Evolutionary conservation across 331 rosid genomes (phyloP).

Genomic region (Pyrus hybrid): DNA sequence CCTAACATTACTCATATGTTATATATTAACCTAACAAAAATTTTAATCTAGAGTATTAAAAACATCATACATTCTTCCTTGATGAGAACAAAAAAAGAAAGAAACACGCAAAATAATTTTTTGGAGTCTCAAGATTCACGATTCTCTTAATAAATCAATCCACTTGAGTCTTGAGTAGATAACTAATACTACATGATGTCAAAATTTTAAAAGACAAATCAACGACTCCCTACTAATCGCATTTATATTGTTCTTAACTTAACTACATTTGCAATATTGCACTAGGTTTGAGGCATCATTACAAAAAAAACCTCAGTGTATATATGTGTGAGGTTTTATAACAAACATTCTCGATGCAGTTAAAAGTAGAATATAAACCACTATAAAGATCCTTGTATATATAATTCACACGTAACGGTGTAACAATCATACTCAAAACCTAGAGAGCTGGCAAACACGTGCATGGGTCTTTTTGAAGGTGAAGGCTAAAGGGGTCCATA

Average conservation of each 20-base stretch:
- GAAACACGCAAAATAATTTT: too few species aligned
- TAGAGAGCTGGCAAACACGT: conserved; percentile 51
- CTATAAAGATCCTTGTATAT: background rate
- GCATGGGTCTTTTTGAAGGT: conserved; percentile 37
- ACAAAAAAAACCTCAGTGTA: too few species aligned
- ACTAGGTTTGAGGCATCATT: background rate
- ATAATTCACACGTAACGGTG: too few species aligned
- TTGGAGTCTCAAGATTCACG: background rate
- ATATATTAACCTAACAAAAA: background rate
- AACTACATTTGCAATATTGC: too few species aligned
- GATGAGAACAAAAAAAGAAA: background rate
- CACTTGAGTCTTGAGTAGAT: background rate
- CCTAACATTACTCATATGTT: too few species aligned
- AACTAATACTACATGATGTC: background rate
- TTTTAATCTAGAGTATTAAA: background rate
- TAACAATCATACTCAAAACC: too few species aligned
- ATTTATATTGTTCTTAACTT: background rate
- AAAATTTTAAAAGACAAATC: too few species aligned
- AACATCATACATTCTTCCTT: background rate
- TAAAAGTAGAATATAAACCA: background rate
- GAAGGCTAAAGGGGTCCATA: conserved; percentile 19
- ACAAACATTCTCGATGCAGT: background rate
- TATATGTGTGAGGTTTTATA: too few species aligned
- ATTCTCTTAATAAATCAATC: background rate
- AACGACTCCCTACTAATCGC: background rate